Percentiles rank a stretch among this genome's conserved stretches.
These are phyloP conservation scores for Fusarium nodosum DNA, from an alignment of 2,329 filamentous ascomycete species.

Conservation along the genomic window DNA sequence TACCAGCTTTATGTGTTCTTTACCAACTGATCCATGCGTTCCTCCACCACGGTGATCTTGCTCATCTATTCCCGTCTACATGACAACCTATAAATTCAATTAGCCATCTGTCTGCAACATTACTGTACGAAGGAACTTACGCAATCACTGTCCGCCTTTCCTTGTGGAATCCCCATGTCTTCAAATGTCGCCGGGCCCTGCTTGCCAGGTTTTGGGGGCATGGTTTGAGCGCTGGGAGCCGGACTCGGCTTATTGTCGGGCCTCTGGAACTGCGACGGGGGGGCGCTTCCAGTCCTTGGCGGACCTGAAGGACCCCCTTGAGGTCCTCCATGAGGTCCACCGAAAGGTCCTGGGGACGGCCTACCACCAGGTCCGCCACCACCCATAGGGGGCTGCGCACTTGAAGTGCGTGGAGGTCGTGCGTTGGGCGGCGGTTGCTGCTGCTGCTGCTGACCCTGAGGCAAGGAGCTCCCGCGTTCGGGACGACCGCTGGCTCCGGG, in stretches of 20 bases:
- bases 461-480: slow-evolving; percentile 54
- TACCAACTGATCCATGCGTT: slow-evolving; percentile 13
- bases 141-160: slow-evolving; percentile 89
- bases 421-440: slow-evolving; percentile 27
- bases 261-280: slow-evolving; percentile 52
- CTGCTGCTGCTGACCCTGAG: slow-evolving; percentile 41
- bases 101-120: slow-evolving; percentile 1
- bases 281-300: slow-evolving; percentile 57
- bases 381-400: slow-evolving; percentile 41
- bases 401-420: slow-evolving; percentile 46
- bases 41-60: slow-evolving; percentile 1
- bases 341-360: slow-evolving; percentile 45
- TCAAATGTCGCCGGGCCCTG: slow-evolving; percentile 97
- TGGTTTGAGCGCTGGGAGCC: slow-evolving; percentile 54
- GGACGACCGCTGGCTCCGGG: slow-evolving; percentile 52
- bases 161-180: slow-evolving; percentile 94
- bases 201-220: slow-evolving; percentile 58
- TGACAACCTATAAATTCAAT: slow-evolving; percentile 44
- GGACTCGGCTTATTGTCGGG: slow-evolving; percentile 50
- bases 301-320: slow-evolving; percentile 36
- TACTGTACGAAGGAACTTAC: slow-evolving; percentile 67
- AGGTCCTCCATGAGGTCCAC: slow-evolving; percentile 35
- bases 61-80: slow-evolving; percentile 37
- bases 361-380: slow-evolving; percentile 42
- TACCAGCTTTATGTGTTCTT: slow-evolving; percentile 29